Evolutionary conservation across 2,329 filamentous ascomycete genomes (phyloP).

Genomic region (Paracorniculantispora psalliotae): DNA sequence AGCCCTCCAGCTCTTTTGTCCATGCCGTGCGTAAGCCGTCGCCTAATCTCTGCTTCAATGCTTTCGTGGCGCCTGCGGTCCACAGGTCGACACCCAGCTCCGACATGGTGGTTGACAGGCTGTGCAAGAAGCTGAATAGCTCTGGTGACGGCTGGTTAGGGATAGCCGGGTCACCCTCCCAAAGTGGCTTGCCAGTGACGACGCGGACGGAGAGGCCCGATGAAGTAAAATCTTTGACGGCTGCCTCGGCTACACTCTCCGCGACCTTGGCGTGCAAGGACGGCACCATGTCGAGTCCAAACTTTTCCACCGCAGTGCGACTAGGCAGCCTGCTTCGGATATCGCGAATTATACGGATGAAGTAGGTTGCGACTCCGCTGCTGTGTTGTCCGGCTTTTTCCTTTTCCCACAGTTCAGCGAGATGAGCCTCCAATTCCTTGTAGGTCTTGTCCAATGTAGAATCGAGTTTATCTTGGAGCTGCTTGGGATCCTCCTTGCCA

Average conservation of each 20-base stretch:
- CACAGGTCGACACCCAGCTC: slow-evolving; percentile 72
- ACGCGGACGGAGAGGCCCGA: slow-evolving; percentile 37
- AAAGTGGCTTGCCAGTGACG: slow-evolving; percentile 62
- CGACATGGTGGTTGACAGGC: slow-evolving; percentile 63
- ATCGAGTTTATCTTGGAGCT: slow-evolving; percentile 56
- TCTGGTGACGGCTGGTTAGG: slow-evolving; percentile 74
- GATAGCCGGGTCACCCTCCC: slow-evolving; percentile 72
- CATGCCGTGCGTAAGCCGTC: slow-evolving; percentile 46
- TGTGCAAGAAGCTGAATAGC: slow-evolving; percentile 66
- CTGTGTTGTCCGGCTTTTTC: slow-evolving; percentile 42
- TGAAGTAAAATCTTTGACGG: slow-evolving; percentile 45
- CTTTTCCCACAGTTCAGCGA: slow-evolving; percentile 46
- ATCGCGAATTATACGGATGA: slow-evolving; percentile 70
- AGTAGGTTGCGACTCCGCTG: slow-evolving; percentile 55
- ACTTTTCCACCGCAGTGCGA: slow-evolving; percentile 43
- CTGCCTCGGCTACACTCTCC: slow-evolving; percentile 41
- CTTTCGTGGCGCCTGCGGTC: slow-evolving; percentile 61
- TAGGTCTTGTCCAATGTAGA: slow-evolving; percentile 53
- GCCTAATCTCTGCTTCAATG: slow-evolving; percentile 56
- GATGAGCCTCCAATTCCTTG: slow-evolving; percentile 50
- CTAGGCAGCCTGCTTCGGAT: slow-evolving; percentile 62
- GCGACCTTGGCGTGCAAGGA: slow-evolving; percentile 61
- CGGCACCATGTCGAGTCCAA: slow-evolving; percentile 58
- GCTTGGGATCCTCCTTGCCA: slow-evolving; percentile 65
- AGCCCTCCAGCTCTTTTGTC: slow-evolving; percentile 36